Percentiles rank a stretch among this genome's conserved stretches.
These are phyloP conservation scores for Diversispora epigaea DNA, from an alignment of 192 early-diverging fungal genomes.

Conservation along the genomic window DNA sequence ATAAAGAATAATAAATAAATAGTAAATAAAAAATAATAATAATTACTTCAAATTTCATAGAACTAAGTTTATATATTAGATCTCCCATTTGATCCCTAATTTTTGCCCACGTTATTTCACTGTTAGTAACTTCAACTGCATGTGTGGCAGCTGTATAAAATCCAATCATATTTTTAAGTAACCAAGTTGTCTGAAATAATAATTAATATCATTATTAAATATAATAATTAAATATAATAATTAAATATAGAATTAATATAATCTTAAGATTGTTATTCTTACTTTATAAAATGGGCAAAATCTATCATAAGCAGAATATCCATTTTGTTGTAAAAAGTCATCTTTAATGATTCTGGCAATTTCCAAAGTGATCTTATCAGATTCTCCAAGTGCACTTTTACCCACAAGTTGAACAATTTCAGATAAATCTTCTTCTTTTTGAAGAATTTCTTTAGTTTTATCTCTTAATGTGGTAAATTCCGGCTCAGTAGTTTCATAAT, in stretches of 20 bases:
- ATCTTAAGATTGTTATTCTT: neutral
- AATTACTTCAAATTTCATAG: conserved; percentile 96
- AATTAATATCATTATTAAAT: neutral
- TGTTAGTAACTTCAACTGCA: conserved; percentile 88
- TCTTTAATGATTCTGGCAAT: conserved; percentile 98
- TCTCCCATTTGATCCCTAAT: conserved; percentile 93
- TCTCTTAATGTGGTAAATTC: conserved; percentile 92
- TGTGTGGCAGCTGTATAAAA: conserved; percentile 95
- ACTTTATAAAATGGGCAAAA: conserved; percentile 99
- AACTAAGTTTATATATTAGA: conserved; percentile 92
- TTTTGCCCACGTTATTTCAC: conserved; percentile 91
- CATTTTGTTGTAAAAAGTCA: conserved; percentile 99
- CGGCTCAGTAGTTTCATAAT: conserved; percentile 92
- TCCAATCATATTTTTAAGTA: conserved; percentile 96
- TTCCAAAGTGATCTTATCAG: conserved; percentile 99
- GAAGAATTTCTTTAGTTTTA: conserved; percentile 96
- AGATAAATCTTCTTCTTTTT: conserved; percentile 96
- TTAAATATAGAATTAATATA: neutral
- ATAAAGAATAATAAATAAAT: conserved; percentile 23
- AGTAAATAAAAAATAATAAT: conserved; percentile 23
- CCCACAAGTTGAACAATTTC: conserved; percentile 99
- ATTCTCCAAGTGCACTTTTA: conserved; percentile 77
- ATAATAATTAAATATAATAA: neutral
- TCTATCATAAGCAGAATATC: conserved; percentile 97
- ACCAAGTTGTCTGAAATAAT: conserved; percentile 74